Conservation (phyloP, 2,329 filamentous ascomycete species). For the Phoma sp. region DNA sequence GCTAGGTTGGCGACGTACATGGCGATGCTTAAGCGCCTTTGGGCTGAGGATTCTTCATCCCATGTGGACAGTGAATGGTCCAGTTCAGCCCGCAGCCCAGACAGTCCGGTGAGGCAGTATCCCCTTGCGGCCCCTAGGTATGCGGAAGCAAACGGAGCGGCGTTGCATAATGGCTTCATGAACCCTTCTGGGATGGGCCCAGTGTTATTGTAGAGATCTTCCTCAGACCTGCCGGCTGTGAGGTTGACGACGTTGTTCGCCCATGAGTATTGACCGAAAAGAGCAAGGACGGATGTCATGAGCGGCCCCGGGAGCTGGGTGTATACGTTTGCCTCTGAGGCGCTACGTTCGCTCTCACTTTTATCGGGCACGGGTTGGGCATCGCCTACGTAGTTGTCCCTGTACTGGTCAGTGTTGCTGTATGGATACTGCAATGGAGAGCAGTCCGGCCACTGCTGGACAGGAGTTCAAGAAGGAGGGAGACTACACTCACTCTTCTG, state of each 20-base stretch:
- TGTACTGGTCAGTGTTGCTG: background rate
- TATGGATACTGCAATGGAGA: background rate
- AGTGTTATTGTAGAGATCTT: background rate
- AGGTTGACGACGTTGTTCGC: background rate
- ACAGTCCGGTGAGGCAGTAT: background rate
- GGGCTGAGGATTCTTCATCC: background rate
- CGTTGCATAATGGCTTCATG: background rate
- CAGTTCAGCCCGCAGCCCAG: no score
- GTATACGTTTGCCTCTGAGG: background rate
- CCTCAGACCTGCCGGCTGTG: background rate
- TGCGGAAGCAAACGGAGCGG: background rate
- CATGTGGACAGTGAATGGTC: no score
- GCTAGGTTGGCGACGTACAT: background rate
- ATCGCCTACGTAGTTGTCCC: background rate
- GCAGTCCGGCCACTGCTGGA: no score
- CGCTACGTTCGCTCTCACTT: no score
- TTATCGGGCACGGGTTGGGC: background rate
- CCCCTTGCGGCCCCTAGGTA: no score
- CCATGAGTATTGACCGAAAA: slow-evolving; percentile 7
- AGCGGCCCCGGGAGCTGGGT: background rate
- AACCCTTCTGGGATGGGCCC: background rate
- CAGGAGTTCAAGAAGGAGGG: no score
- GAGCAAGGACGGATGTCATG: background rate
- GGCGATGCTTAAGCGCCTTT: background rate
- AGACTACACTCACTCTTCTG: background rate